Evolutionary conservation across 2,329 filamentous ascomycete genomes (phyloP), one percentile per base, ranked within the genome.

Genomic region (Trematosphaeria pertusa): DNA sequence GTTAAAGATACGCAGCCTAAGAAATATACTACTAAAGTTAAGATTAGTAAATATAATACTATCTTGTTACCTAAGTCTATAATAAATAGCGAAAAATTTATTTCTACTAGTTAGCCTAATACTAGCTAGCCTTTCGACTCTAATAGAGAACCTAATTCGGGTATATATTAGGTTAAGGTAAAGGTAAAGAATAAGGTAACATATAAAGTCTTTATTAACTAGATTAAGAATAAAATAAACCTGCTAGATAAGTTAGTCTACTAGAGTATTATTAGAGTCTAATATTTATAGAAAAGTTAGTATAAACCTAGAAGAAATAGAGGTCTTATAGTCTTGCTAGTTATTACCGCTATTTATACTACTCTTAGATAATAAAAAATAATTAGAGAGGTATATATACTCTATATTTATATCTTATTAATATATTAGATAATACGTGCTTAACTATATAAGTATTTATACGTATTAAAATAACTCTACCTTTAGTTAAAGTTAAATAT

Each of bases 21-120:
- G 30, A 37, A 47, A 42, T 47, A 8, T 18, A 47, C 37, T 18
- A 30, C 43, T 24, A 34, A 47, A 36, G 43, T 47, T 34, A 34
- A 47, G 37, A 34, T 43, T 20, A 22, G 31, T 22, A 35, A 43
- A 35, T 35, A 34, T 22, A 22, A 22, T 28, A 43, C 40, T 43
- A 43, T 43, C 21, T 12, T 43, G n/a, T 43, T 43, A 18, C 32
- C 40, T n/a, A 45, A 45, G 42, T 38, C 33, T 20, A 45, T 45
- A 17, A 38, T 45, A 21, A 45, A 32, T 8, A 26, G 26, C 36
- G 28, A 26, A 26, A 34, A 46, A 34, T 34, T 46, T 5, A 43
- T 48, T 48, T 32, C 32, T 35, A 37, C 45, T 15, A 24, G 45
- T 12, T 48, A 28, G 45, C 33, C 45, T 28, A 26, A 39, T 48